Conservation (phyloP, 2,329 filamentous ascomycete genomes). For the Raffaelea ambrosiae region DNA sequence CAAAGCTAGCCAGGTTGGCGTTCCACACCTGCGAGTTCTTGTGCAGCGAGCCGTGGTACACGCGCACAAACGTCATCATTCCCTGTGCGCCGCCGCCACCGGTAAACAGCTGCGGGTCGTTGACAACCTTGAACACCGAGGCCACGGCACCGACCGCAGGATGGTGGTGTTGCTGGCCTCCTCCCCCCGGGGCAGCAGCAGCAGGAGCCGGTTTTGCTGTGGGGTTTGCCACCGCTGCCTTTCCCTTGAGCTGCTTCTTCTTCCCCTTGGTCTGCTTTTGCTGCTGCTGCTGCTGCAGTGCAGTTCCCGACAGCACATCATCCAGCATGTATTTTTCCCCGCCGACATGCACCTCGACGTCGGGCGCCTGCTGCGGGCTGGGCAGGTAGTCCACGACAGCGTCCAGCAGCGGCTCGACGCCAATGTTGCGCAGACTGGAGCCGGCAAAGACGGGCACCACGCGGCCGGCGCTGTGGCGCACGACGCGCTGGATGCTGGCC, state of each 20-base stretch:
- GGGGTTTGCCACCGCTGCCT: too few species aligned
- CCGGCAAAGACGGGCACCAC: slow-evolving; percentile 84
- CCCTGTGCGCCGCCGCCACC: slow-evolving; percentile 42
- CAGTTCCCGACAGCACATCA: slow-evolving; percentile 25
- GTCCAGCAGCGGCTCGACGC: slow-evolving; percentile 85
- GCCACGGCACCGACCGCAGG: slow-evolving; percentile 33
- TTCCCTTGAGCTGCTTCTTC: not conserved
- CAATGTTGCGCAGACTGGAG: slow-evolving; percentile 88
- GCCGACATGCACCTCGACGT: slow-evolving; percentile 26
- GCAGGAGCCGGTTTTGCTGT: too few species aligned
- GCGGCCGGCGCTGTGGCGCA: slow-evolving; percentile 59
- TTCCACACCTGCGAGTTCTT: slow-evolving; percentile 76
- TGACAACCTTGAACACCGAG: slow-evolving; percentile 90
- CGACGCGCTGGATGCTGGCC: slow-evolving; percentile 63
- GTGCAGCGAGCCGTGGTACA: slow-evolving; percentile 76
- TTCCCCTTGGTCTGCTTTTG: slow-evolving; percentile 9
- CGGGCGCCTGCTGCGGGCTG: slow-evolving; percentile 45
- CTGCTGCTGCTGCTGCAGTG: not conserved
- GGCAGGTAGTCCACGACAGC: slow-evolving; percentile 83
- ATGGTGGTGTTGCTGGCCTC: slow-evolving; percentile 15
- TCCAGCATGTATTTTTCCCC: slow-evolving; percentile 38
- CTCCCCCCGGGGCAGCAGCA: too few species aligned
- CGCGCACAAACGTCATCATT: slow-evolving; percentile 82
- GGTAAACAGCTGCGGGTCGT: slow-evolving; percentile 55
- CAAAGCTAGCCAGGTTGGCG: slow-evolving; percentile 70